phyloP scores from a whole-genome alignment of 1,284 basidiomycete species.

The Coniophora puteana region DNA sequence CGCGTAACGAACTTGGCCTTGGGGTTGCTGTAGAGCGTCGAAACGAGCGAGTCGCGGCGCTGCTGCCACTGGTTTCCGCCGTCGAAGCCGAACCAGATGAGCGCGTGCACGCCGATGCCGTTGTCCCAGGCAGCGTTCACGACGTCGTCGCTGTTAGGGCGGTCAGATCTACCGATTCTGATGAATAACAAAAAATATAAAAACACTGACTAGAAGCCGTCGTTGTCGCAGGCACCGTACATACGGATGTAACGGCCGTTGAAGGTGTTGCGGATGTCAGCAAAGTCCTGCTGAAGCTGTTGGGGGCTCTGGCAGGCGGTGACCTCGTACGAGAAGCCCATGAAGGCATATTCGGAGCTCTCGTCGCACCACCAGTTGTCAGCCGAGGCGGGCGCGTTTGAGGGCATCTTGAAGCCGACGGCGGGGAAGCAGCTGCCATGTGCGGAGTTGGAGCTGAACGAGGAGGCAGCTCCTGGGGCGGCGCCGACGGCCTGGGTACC shows the following conservation, averaged over 20 bases:
- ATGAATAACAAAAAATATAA: not conserved
- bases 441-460: not conserved
- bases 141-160: slow-evolving; percentile 51
- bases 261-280: slow-evolving; percentile 57
- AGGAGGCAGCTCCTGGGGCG: not conserved
- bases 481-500: not conserved
- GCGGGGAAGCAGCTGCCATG: slow-evolving; percentile 49
- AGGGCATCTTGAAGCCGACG: slow-evolving; percentile 55
- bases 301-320: slow-evolving; percentile 48
- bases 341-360: slow-evolving; percentile 63
- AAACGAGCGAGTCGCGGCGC: slow-evolving; percentile 51
- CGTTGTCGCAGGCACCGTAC: slow-evolving; percentile 62
- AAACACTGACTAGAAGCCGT: slow-evolving; percentile 58
- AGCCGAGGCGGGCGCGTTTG: slow-evolving; percentile 37
- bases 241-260: slow-evolving; percentile 68
- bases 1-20: slow-evolving; percentile 67
- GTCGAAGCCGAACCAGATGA: slow-evolving; percentile 75
- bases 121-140: slow-evolving; percentile 71
- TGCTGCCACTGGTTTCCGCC: slow-evolving; percentile 50
- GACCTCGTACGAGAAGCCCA: slow-evolving; percentile 72
- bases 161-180: not conserved
- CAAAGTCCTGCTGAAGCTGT: slow-evolving; percentile 56
- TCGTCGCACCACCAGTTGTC: slow-evolving; percentile 66
- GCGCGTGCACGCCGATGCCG: slow-evolving; percentile 66
- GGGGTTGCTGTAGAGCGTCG: slow-evolving; percentile 56